Evolutionary conservation across 2,329 filamentous ascomycete species (phyloP), one percentile per base, ranked within the genome.

Genomic region (Fusarium sp.): DNA sequence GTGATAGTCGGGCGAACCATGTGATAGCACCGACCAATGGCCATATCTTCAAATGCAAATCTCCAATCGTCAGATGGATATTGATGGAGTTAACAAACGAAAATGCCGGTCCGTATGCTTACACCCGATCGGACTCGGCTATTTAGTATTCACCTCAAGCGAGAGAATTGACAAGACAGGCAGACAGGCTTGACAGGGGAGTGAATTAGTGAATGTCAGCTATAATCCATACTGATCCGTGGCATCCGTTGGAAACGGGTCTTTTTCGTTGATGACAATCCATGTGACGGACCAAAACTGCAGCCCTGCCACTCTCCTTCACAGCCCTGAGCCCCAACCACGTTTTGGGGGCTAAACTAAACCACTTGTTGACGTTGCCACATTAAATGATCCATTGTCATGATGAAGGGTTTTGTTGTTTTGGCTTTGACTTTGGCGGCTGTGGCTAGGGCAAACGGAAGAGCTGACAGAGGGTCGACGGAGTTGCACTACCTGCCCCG

Each of bases 241-340:
- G 32, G 61, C 64, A 75, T 75, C 73, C 72, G 73, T 56, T 47
- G 56, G 49, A 67, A 53, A 75, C 73, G 73, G 73, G 43, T 62
- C 60, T 72, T 75, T 75, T 73, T 75, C 73, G 73, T 75, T 44
- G 48, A 54, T 50, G 27, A 56, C 55, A 56, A 65, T 55, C 59
- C 72, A 74, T 71, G 66, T 75, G 73, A 75, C 59, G 50, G 71
- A 58, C 37, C 56, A 61, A 71, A 71, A 73, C 61, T 54, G 14
- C 51, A 54, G 72, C 71, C 71, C 56, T 71, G 72, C 56, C 17
- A 33, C 53, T 41, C 11, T 39, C 13, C 44, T 44, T 19, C 19
- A 43, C 17, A 58, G 50, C 17, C 15, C 56, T 33, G 23, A 56
- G 20, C 32, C 59, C 41, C 56, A 20, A 27, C 6, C 47, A 56